These are phyloP conservation scores for Pythium graminicola DNA, from an alignment of 352 stramenopile genomes.

Conservation along the genomic window DNA sequence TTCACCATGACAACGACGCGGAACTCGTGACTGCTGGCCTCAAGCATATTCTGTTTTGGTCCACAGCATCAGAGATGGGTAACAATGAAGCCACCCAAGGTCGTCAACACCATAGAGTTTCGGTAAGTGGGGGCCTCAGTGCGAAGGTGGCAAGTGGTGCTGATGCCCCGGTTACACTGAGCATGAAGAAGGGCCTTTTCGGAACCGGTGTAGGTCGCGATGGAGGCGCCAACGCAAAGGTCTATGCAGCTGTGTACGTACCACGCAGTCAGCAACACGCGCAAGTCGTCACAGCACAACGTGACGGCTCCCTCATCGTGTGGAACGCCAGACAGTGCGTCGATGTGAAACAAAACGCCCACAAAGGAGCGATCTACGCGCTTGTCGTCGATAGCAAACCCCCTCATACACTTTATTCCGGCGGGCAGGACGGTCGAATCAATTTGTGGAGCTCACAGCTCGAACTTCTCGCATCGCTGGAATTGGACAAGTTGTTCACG, in stretches of 20 bases:
- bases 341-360: constrained; percentile 36
- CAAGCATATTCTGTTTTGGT: constrained; percentile 69
- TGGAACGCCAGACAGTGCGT: constrained; percentile 70
- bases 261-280: constrained; percentile 17
- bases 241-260: constrained; percentile 27
- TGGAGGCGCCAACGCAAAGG: constrained; percentile 35
- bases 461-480: constrained; percentile 35
- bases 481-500: constrained; percentile 32
- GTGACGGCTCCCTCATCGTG: constrained; percentile 61
- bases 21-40: constrained; percentile 50
- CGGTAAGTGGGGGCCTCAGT: background rate
- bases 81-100: background rate
- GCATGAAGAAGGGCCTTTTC: constrained; percentile 61
- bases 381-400: constrained; percentile 37
- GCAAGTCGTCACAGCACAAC: constrained; percentile 55
- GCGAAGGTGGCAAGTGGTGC: constrained; percentile 14
- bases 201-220: constrained; percentile 25
- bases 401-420: constrained; percentile 51
- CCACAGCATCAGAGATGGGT: background rate
- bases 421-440: constrained; percentile 51
- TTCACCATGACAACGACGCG: constrained; percentile 56
- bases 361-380: constrained; percentile 39
- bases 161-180: constrained; percentile 21
- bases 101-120: constrained; percentile 1
- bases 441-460: constrained; percentile 51